phyloP scores from a whole-genome alignment of 75 land plant genomes.

The Selaginella moellendorffii region DNA sequence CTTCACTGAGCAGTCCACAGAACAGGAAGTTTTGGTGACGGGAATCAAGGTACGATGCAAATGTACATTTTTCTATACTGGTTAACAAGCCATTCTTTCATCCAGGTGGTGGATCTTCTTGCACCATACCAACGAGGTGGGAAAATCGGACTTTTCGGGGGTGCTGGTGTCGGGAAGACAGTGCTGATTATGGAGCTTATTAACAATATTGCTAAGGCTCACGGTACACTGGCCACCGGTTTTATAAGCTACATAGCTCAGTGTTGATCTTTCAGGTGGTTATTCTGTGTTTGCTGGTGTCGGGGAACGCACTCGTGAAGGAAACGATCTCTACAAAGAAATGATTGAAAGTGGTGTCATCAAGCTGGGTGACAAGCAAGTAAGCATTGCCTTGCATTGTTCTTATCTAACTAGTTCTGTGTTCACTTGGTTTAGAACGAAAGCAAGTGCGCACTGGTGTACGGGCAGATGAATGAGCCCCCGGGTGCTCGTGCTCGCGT shows the following conservation, averaged over 20 bases:
- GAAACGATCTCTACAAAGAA: constrained; percentile 91
- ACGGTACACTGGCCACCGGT: no score
- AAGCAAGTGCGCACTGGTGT: constrained; percentile 81
- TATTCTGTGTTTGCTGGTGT: constrained; percentile 97
- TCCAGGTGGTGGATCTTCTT: constrained; percentile 73
- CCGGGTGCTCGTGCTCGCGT: constrained; percentile 99
- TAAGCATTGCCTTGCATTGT: constrained; percentile 6
- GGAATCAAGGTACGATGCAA: constrained; percentile 65
- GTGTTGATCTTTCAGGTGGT: constrained; percentile 91
- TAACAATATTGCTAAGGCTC: constrained; percentile 72
- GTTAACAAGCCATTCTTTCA: no score
- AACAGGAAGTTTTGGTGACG: constrained; percentile 78
- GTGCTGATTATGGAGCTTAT: constrained; percentile 91
- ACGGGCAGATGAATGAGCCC: constrained; percentile 97
- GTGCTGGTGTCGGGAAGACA: constrained; percentile 87
- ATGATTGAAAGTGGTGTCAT: constrained; percentile 99
- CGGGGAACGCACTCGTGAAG: constrained; percentile 90
- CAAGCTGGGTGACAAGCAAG: constrained; percentile 95
- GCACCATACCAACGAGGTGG: constrained; percentile 89
- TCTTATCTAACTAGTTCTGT: no score
- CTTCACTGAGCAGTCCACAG: constrained; percentile 85
- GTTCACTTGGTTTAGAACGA: constrained; percentile 22
- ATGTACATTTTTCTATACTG: no score
- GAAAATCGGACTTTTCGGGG: constrained; percentile 85
- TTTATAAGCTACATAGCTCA: no score